These are phyloP conservation scores for Sporothrix brunneoviolacea DNA, from an alignment of 2,329 filamentous ascomycete species.

Conservation along the genomic window DNA sequence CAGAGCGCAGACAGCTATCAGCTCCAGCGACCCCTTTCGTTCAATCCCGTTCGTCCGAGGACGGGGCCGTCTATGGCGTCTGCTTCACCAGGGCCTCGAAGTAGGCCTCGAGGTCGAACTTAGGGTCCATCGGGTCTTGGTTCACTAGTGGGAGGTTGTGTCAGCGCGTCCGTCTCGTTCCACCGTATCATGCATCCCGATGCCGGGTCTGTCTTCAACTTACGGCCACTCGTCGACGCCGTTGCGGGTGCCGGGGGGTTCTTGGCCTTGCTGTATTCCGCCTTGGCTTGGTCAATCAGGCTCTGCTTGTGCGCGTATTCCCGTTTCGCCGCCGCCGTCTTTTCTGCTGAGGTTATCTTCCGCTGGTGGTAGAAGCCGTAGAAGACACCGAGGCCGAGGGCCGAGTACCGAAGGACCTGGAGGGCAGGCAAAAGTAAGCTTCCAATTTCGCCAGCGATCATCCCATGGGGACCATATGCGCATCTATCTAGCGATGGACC, in stretches of 20 bases:
- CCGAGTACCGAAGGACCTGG: slow-evolving; percentile 95
- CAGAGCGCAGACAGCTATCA: neutral
- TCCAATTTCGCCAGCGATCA: neutral
- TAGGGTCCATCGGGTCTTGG: slow-evolving; percentile 67
- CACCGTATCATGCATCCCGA: neutral
- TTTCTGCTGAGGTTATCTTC: slow-evolving; percentile 65
- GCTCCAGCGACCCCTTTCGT: too few relatives aligned
- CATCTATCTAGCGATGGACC: neutral
- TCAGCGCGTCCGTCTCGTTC: neutral
- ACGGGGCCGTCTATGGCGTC: slow-evolving; percentile 35
- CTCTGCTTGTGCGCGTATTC: slow-evolving; percentile 88
- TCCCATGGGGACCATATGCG: too few relatives aligned
- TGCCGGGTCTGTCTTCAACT: slow-evolving; percentile 17
- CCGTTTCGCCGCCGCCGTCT: slow-evolving; percentile 62
- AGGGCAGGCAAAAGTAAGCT: neutral
- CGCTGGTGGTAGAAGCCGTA: slow-evolving; percentile 95
- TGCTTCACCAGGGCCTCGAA: slow-evolving; percentile 56
- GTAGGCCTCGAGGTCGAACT: slow-evolving; percentile 89
- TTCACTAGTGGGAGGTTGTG: slow-evolving; percentile 21
- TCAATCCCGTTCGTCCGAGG: neutral
- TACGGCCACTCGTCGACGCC: slow-evolving; percentile 29
- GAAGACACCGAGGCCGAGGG: slow-evolving; percentile 82
- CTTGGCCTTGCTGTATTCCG: slow-evolving; percentile 74
- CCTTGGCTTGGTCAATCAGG: slow-evolving; percentile 89
- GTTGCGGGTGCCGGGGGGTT: slow-evolving; percentile 34